Conservation (phyloP, 441 rosid species). For the Theobroma grandiflorum region DNA sequence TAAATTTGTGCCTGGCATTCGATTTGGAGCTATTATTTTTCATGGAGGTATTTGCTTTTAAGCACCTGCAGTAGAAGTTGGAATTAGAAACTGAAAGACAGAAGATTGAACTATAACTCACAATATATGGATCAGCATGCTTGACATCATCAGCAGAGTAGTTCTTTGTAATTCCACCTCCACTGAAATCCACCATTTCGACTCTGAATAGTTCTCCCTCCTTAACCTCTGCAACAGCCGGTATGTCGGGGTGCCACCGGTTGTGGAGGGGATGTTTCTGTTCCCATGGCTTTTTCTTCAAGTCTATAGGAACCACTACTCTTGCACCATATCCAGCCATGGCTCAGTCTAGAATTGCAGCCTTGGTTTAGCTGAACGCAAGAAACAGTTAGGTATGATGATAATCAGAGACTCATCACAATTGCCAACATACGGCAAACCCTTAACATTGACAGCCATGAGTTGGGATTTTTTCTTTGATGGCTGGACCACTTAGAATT, state of each 20-base stretch:
- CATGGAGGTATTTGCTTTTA: neutral
- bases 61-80: neutral
- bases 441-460: conserved; percentile 23
- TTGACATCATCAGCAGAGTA: conserved; percentile 60
- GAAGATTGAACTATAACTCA: conserved; percentile 26
- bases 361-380: neutral
- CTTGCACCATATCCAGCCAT: conserved; percentile 53
- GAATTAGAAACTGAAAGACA: neutral
- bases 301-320: conserved; percentile 67
- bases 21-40: neutral
- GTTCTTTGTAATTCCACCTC: conserved; percentile 53
- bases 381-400: neutral
- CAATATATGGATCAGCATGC: conserved; percentile 51
- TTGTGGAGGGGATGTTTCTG: conserved; percentile 65
- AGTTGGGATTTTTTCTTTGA: neutral
- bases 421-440: neutral
- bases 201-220: conserved; percentile 58
- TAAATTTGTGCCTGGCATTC: neutral
- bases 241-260: conserved; percentile 77
- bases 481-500: conserved; percentile 33
- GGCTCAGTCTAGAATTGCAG: neutral
- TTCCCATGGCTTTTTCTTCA: conserved; percentile 79
- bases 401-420: neutral
- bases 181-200: conserved; percentile 68
- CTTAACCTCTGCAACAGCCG: conserved; percentile 52